A percentile compares a stretch with the other conserved stretches of the same genome.
Evolutionary conservation across 495 filamentous ascomycete species (phyloP).

Genomic region (Trichocladium antarcticum): DNA sequence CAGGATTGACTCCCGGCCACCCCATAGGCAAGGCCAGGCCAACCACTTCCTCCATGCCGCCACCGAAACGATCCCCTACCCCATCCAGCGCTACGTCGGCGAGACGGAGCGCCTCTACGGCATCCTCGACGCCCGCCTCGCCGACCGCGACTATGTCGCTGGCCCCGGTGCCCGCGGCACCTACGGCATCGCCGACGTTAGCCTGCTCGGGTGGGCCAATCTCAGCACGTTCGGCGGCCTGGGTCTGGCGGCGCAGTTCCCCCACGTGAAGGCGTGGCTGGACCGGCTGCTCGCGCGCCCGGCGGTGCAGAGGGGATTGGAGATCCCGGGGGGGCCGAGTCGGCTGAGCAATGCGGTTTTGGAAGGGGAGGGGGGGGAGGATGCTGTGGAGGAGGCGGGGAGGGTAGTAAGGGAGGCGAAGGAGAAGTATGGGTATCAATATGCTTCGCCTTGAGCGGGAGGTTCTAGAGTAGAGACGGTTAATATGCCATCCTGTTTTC

Average conservation of each 20-base stretch:
- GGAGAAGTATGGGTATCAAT: conserved; percentile 33
- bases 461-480: no score
- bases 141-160: conserved; percentile 48
- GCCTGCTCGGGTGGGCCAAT: conserved; percentile 54
- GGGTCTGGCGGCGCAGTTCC: conserved; percentile 56
- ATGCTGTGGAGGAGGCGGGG: conserved; percentile 16
- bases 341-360: conserved; percentile 3
- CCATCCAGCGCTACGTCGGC: conserved; percentile 62
- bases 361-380: conserved; percentile 16
- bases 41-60: conserved; percentile 75
- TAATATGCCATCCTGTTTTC: no score
- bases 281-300: conserved; percentile 47
- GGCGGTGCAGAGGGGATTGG: conserved; percentile 57
- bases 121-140: conserved; percentile 60
- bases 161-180: conserved; percentile 48
- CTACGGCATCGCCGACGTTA: conserved; percentile 72
- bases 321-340: conserved; percentile 43
- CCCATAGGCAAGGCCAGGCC: conserved; percentile 55
- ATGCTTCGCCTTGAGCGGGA: conserved; percentile 22
- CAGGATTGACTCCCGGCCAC: background rate
- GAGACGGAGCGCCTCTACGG: conserved; percentile 71
- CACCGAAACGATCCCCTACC: conserved; percentile 67
- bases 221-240: conserved; percentile 18
- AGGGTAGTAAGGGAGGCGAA: conserved; percentile 22
- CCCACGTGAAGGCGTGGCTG: conserved; percentile 52